Base-by-base conservation (phyloP, 805 yeast genomes). In the Kodamaea laetipori region DNA sequence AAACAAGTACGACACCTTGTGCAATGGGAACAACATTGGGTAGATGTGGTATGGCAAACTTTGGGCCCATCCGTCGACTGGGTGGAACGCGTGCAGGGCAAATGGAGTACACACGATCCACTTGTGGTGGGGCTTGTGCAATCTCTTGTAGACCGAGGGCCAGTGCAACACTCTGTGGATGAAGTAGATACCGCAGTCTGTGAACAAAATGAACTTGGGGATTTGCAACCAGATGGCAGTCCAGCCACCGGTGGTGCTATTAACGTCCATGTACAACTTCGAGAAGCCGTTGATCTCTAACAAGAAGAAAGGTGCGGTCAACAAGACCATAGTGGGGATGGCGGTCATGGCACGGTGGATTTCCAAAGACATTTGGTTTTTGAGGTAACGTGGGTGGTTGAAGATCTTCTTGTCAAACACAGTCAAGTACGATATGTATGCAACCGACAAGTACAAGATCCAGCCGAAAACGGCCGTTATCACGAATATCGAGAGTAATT, bases 81-180 rank as follows among this genome's bases (percentile, higher is more conserved):
- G 98, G 67, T 94, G 96, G 89, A 94, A 94, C 18, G 98, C 97
- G 61, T 90, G 97, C 6, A 96, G 88, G 0, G 99, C 99, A 69
- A 85, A 94, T 34, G 99, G 99, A 7, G 99, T 92, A 49, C 98
- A 92, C 31, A 94, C 97, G 54, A 94, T 81, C 99, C 99, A 94
- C 71, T 94, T 94, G 77, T 94, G 99, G 67, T 94, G 99, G 9
- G 97, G 97, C 71, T 94, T 94, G 73, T 94, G 99, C 49, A 94
- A 71, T 18, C 58, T 64, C 72, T 85, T 90, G 79, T 94, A 94
- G 31, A 94, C 84, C 12, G 74, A 54, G 16, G 97, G 97, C 88
- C 94, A 89, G 65, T 94, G 99, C 58, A 94, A 76, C 78, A 87
- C 79, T 62, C 98, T 82, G 71, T 94, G 99, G 55, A 90, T 84